Percentiles rank a stretch among this genome's conserved stretches.
Conservation (phyloP, 2,329 filamentous ascomycete species). For the Orbilia brochopaga region DNA sequence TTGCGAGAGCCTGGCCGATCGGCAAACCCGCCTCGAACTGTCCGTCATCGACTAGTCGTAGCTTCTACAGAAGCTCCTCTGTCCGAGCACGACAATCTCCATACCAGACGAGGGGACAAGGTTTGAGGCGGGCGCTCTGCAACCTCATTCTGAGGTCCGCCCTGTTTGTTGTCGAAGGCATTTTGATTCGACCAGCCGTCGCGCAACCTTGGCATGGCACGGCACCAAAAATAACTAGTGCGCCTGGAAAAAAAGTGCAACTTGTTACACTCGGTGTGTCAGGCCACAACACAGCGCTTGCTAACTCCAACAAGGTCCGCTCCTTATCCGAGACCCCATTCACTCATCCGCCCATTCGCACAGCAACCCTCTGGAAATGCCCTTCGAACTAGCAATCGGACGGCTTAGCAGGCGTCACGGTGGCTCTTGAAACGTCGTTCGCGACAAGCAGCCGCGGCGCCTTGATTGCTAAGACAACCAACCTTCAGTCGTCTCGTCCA, state of each 20-base stretch:
- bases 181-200: not conserved
- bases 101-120: not conserved
- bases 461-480: not conserved
- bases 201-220: not conserved
- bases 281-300: not conserved
- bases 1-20: not conserved
- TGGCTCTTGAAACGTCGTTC: not conserved
- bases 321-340: not conserved
- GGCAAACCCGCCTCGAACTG: conserved; percentile 2
- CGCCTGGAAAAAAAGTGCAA: not conserved
- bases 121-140: not conserved
- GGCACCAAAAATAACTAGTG: not conserved
- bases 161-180: not conserved
- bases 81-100: not conserved
- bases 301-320: not conserved
- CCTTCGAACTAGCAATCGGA: not conserved
- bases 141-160: not conserved
- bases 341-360: not conserved
- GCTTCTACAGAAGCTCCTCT: not conserved
- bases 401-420: not conserved
- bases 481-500: not conserved
- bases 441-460: not conserved
- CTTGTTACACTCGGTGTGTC: conserved; percentile 2
- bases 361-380: not conserved
- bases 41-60: not conserved